These are phyloP conservation scores for Limtongozyma cylindracea DNA, from an alignment of 805 yeast species.

Conservation along the genomic window DNA sequence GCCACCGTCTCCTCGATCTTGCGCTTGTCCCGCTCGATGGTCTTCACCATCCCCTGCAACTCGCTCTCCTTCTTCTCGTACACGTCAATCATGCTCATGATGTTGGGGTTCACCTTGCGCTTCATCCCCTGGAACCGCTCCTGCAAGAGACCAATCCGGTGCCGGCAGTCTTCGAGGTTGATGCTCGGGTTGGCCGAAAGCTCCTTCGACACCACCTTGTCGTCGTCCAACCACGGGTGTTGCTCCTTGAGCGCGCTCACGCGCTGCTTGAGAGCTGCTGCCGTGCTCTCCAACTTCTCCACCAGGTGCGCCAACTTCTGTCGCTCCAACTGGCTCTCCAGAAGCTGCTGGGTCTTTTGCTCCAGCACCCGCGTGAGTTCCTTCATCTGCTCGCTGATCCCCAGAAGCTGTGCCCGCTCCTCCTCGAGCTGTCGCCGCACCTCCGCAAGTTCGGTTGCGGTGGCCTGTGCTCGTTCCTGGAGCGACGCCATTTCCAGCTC, in stretches of 20 bases:
- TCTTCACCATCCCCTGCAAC: slow-evolving; percentile 54
- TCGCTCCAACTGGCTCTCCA: slow-evolving; percentile 20
- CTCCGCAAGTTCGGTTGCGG: slow-evolving; percentile 1
- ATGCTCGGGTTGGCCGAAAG: slow-evolving; percentile 37
- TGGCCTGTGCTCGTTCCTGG: no score
- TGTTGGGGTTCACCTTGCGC: slow-evolving; percentile 61
- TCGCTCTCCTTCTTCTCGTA: slow-evolving; percentile 72
- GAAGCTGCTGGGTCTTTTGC: slow-evolving; percentile 15
- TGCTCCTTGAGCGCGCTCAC: slow-evolving; percentile 22
- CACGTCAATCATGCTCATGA: slow-evolving; percentile 77
- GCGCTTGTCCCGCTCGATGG: slow-evolving; percentile 70
- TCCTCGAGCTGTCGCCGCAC: slow-evolving; percentile 14
- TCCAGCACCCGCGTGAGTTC: slow-evolving; percentile 25
- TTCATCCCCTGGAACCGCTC: slow-evolving; percentile 43
- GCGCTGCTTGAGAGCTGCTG: slow-evolving; percentile 10
- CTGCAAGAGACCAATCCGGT: slow-evolving; percentile 25
- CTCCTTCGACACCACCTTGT: slow-evolving; percentile 24
- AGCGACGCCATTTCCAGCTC: slow-evolving; percentile 1
- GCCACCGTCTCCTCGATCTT: slow-evolving; percentile 76
- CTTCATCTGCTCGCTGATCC: slow-evolving; percentile 52
- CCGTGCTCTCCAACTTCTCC: slow-evolving; percentile 16
- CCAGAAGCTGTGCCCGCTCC: slow-evolving; percentile 33
- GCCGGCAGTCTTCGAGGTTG: slow-evolving; percentile 35
- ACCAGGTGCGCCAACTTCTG: slow-evolving; percentile 31
- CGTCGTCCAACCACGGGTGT: slow-evolving; percentile 54